These are phyloP conservation scores for Kwoniella bestiolae DNA, from an alignment of 768 basidiomycete genomes.

Conservation along the genomic window DNA sequence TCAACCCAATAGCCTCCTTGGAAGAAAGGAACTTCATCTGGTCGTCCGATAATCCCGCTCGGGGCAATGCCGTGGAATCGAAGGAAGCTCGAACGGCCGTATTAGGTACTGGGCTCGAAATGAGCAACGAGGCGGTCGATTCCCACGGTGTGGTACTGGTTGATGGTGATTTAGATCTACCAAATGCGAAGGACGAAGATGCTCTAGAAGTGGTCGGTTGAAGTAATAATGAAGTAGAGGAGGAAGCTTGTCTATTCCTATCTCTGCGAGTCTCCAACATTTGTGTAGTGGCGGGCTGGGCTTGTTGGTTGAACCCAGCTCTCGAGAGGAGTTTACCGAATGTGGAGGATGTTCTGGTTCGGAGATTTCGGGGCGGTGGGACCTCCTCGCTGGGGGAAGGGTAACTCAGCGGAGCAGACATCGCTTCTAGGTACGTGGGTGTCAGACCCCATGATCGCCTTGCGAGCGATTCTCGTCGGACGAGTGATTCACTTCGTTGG, in stretches of 20 bases:
- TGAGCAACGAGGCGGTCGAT: slow-evolving; percentile 33
- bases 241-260: neutral
- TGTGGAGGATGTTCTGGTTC: slow-evolving; percentile 34
- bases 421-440: slow-evolving; percentile 50
- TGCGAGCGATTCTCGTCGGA: slow-evolving; percentile 14
- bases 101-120: slow-evolving; percentile 45
- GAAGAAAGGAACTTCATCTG: slow-evolving; percentile 44
- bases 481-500: slow-evolving; percentile 5
- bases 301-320: slow-evolving; percentile 21
- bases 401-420: slow-evolving; percentile 37
- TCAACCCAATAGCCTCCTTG: slow-evolving; percentile 30
- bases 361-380: slow-evolving; percentile 26
- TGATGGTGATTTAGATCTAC: slow-evolving; percentile 11
- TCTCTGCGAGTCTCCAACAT: slow-evolving; percentile 12
- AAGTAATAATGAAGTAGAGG: slow-evolving; percentile 33
- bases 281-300: neutral
- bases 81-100: slow-evolving; percentile 43
- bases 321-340: slow-evolving; percentile 41
- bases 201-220: slow-evolving; percentile 40
- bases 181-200: slow-evolving; percentile 10
- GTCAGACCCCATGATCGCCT: slow-evolving; percentile 47
- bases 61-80: slow-evolving; percentile 30
- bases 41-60: slow-evolving; percentile 38
- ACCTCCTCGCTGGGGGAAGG: slow-evolving; percentile 1
- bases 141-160: slow-evolving; percentile 33